phyloP scores from a whole-genome alignment of 345 rosid genomes.

The Isatis tinctoria region DNA sequence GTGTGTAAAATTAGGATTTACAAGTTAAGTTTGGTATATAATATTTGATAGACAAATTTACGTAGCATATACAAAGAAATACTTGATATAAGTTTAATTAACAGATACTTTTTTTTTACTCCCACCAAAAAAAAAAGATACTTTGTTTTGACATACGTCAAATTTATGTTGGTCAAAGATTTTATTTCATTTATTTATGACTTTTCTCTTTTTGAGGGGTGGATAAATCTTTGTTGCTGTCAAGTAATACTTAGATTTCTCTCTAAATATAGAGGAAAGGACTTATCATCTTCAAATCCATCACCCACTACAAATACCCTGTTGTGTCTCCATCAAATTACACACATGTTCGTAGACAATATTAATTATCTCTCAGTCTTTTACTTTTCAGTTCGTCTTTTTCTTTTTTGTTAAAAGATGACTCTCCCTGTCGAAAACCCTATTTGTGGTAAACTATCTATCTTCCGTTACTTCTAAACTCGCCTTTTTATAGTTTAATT shows the following conservation, averaged over 20 bases:
- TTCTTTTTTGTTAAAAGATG: constrained; percentile 23
- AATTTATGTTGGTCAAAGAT: not conserved
- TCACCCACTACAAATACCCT: constrained; percentile 38
- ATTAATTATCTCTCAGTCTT: constrained; percentile 5
- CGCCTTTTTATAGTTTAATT: not conserved
- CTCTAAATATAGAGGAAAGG: constrained; percentile 46
- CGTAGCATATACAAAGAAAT: not conserved
- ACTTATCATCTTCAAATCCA: not conserved
- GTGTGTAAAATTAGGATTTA: not conserved
- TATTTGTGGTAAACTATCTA: constrained; percentile 33
- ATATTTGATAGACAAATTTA: not conserved
- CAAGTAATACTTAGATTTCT: constrained; percentile 37
- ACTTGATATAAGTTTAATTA: not conserved
- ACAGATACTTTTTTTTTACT: not conserved
- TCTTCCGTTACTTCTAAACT: not conserved
- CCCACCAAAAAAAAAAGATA: no score
- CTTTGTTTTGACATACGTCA: not conserved
- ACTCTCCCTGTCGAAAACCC: constrained; percentile 47
- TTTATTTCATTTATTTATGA: not conserved
- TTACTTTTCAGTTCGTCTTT: not conserved
- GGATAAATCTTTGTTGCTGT: not conserved
- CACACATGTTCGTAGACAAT: not conserved
- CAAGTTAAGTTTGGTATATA: not conserved
- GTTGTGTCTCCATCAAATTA: not conserved
- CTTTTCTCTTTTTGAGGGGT: not conserved